Base-by-base conservation (phyloP, 1,284 basidiomycete species). In the Coniferiporia weirii region DNA sequence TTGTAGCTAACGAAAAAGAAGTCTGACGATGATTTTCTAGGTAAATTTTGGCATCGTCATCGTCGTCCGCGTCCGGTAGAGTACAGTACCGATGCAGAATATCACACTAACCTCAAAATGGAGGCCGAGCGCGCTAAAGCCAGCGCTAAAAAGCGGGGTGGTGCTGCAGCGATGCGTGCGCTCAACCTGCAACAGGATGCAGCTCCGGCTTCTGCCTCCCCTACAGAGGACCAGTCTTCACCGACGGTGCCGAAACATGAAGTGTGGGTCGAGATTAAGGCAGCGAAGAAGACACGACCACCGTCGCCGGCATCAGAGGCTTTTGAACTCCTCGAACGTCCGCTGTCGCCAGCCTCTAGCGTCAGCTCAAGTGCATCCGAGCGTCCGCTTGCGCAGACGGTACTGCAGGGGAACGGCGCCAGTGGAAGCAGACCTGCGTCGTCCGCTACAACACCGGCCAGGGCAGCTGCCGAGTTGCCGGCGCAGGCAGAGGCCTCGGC, bases 11-110 rank as follows among this genome's bases (percentile, higher is more conserved):
- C 44, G 27, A 27, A n/a, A n/a, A n/a, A n/a, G n/a, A n/a, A 20
- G 43, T 63, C 20, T 54, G 51, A 43, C 61, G 38, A 27, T 27
- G 38, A 64, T 46, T 65, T 53, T 63, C 13, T 63, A 92, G 90
- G 90, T 62, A 93, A 92, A 72, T 93, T 81, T 73, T 93, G 88
- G 85, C 90, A 93, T 72, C 76, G 90, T 58, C 89, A 91, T 75
- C 78, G 89, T 64, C 76, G 85, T 60, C 89, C 85, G n/a, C 79
- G 87, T 17, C 85, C 87, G 8, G 85, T 90, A 49, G 81, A 85
- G 66, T 93, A 92, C 67, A 90, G 85, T 62, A 75, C 86, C 0
- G 84, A 87, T 68, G 80, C 82, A 1, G 83, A 85, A 47, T 85
- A 79, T 68, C 91, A 94, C 68, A 73, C 76, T 36, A 79, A 79